Evolutionary conservation across 495 filamentous ascomycete genomes (phyloP).

Genomic region (Neurospora sp.): DNA sequence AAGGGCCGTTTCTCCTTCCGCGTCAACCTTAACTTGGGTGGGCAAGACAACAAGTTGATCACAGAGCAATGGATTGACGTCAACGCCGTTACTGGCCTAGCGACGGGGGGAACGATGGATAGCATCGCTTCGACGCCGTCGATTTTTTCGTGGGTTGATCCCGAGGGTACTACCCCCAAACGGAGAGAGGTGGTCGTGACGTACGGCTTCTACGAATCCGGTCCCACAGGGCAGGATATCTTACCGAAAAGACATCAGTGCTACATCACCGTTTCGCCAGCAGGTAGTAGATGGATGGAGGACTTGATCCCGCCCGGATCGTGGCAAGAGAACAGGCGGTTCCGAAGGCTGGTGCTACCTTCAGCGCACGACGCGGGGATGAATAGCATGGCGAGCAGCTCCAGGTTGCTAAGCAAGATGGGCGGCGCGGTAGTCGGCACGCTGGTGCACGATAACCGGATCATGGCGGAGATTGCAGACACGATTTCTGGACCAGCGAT

Average conservation of each 20-base stretch:
- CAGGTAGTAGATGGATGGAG: slow-evolving; percentile 38
- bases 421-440: slow-evolving; percentile 30
- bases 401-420: slow-evolving; percentile 27
- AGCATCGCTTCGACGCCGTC: slow-evolving; percentile 33
- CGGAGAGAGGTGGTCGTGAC: slow-evolving; percentile 22
- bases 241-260: slow-evolving; percentile 42
- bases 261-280: slow-evolving; percentile 39
- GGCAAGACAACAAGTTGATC: background rate
- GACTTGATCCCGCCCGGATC: slow-evolving; percentile 34
- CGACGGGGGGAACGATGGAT: slow-evolving; percentile 38
- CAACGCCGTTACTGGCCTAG: slow-evolving; percentile 38
- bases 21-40: slow-evolving; percentile 25
- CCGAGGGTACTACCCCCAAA: background rate
- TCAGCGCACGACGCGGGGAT: slow-evolving; percentile 43
- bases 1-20: slow-evolving; percentile 38
- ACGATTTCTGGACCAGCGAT: slow-evolving; percentile 26
- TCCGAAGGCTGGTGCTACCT: slow-evolving; percentile 38
- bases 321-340: slow-evolving; percentile 26
- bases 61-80: slow-evolving; percentile 34
- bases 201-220: slow-evolving; percentile 46
- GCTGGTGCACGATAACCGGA: slow-evolving; percentile 21
- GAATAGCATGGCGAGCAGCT: slow-evolving; percentile 41
- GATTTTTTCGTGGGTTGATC: slow-evolving; percentile 24
- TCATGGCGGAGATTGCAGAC: slow-evolving; percentile 22
- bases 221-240: slow-evolving; percentile 26